Percentiles rank a stretch among this genome's conserved stretches.
phyloP scores from a whole-genome alignment of 345 rosid genomes.

The Populus pruinosa region DNA sequence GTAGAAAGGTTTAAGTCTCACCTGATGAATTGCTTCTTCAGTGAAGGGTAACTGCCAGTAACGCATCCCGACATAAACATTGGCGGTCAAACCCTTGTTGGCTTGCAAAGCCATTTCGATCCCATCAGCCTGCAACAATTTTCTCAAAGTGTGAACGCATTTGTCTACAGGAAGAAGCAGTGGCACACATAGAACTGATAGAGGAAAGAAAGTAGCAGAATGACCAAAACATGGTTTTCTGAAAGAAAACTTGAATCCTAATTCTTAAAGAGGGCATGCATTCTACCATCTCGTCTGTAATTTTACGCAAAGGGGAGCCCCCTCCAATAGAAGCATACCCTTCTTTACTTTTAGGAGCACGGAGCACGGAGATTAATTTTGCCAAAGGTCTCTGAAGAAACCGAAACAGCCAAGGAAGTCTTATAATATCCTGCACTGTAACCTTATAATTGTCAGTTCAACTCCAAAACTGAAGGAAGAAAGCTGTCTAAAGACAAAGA shows the following conservation, averaged over 20 bases:
- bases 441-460: neutral
- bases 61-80: conserved; percentile 83
- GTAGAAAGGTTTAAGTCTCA: conserved; percentile 12
- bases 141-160: neutral
- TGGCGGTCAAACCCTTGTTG: conserved; percentile 48
- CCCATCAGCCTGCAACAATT: conserved; percentile 58
- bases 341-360: conserved; percentile 89
- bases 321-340: conserved; percentile 99
- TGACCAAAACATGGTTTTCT: neutral
- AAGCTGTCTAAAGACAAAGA: neutral
- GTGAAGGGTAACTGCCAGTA: conserved; percentile 73
- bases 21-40: conserved; percentile 88
- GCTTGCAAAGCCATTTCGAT: conserved; percentile 56
- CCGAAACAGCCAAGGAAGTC: conserved; percentile 80
- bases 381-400: conserved; percentile 83
- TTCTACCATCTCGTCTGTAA: conserved; percentile 75
- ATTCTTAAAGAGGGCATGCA: neutral
- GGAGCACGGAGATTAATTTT: conserved; percentile 66
- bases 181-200: neutral
- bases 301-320: conserved; percentile 81
- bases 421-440: conserved; percentile 69
- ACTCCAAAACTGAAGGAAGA: neutral
- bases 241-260: neutral
- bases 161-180: neutral
- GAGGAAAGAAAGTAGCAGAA: neutral